Conservation (phyloP, 331 rosid genomes). For the Quercus tomentella region DNA sequence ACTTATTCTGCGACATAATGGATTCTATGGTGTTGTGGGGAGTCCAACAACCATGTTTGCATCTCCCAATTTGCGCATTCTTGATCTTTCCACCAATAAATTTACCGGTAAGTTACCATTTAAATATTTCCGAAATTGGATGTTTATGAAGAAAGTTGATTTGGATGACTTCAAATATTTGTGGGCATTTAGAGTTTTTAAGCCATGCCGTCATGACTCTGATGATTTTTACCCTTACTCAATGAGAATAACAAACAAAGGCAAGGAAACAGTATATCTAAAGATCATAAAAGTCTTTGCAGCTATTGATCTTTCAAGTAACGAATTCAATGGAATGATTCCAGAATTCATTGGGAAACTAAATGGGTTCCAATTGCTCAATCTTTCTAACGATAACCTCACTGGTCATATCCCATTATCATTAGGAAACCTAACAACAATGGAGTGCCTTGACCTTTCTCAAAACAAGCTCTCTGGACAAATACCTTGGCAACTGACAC, state of each 20-base stretch:
- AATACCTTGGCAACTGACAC: not conserved
- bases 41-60: too few relatives aligned
- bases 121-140: not conserved
- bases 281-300: not conserved
- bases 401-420: not conserved
- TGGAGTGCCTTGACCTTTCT: slow-evolving; percentile 2
- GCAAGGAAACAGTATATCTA: not conserved
- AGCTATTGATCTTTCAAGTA: slow-evolving; percentile 4
- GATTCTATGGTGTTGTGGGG: too few relatives aligned
- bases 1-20: too few relatives aligned
- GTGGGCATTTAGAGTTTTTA: not conserved
- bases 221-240: not conserved
- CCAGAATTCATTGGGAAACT: not conserved
- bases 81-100: not conserved
- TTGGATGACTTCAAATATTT: not conserved
- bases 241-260: not conserved
- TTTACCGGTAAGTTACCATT: not conserved
- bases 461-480: not conserved
- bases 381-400: not conserved
- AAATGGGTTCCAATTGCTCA: not conserved
- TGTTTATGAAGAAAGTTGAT: not conserved
- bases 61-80: not conserved
- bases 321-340: not conserved
- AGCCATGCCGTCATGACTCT: too few relatives aligned
- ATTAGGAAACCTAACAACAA: not conserved